Evolutionary conservation across 1,284 basidiomycete genomes (phyloP), one percentile per base, ranked within the genome.

Genomic region (Fomes fomentarius): DNA sequence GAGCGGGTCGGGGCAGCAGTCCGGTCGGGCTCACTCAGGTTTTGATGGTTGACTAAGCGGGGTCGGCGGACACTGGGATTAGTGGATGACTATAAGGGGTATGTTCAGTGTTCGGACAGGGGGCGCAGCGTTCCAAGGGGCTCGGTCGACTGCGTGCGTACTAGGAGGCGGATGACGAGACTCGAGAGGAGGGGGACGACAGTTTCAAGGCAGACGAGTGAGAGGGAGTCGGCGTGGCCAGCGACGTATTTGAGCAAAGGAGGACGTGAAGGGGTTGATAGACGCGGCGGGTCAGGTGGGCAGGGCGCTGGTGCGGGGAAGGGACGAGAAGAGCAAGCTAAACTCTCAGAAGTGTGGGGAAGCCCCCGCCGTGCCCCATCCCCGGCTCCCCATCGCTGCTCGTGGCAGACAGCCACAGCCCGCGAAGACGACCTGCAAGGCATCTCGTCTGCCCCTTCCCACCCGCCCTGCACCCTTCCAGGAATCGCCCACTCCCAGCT

Each of bases 211-310:
- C 30, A 33, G 31, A 24, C 41, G 46, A 43, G 28, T 31, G 50
- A 31, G 38, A 17, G n/a, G 37, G 22, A 25, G 9, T 17, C 14
- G n/a, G n/a, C 12, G 35, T 26, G 17, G 42, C 30, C 40, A 19
- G 55, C 14, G 47, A 31, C 33, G 33, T 60, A 57, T 60, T 52
- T 56, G 30, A 45, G 43, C 30, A 17, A 44, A 38, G 47, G 52
- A 46, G 19, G 25, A 25, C 25, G 34, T 31, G 49, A 28, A n/a
- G n/a, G 19, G 40, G 4, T 24, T 53, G 56, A 61, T 53, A 50
- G 56, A 54, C 56, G 53, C 50, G 50, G 22, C 22, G 25, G 34
- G 53, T 61, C 59, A 61, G 52, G 46, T 57, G 59, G 44, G 50
- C 24, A 24, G 38, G 39, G 19, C 26, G 35, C 37, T 21, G 43